These are phyloP conservation scores for Zelonia costaricensis DNA, from an alignment of 208 protist species.

Conservation along the genomic window DNA sequence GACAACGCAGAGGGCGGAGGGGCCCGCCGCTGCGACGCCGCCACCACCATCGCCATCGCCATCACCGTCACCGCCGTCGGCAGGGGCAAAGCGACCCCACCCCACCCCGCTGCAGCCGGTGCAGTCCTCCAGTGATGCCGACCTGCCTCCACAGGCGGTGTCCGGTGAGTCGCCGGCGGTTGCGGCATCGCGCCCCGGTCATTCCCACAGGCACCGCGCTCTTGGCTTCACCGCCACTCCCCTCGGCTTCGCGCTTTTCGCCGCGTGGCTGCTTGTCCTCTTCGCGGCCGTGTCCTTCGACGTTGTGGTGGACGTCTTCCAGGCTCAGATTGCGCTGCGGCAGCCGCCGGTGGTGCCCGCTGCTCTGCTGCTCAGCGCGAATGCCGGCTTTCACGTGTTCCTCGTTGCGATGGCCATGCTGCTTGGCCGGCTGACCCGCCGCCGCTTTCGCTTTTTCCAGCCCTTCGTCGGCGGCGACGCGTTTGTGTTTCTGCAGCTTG, in stretches of 20 bases:
- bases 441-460: conserved; percentile 61
- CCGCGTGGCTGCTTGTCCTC: conserved; percentile 45
- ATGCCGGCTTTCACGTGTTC: conserved; percentile 39
- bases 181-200: neutral
- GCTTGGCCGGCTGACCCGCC: conserved; percentile 38
- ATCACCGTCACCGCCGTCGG: too few relatives aligned
- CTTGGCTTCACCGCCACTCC: conserved; percentile 8
- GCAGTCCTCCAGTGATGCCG: too few relatives aligned
- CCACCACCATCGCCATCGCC: too few relatives aligned
- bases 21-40: too few relatives aligned
- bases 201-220: conserved; percentile 1
- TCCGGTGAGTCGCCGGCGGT: neutral
- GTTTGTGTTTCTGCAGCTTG: conserved; percentile 72
- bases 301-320: conserved; percentile 73
- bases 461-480: conserved; percentile 63
- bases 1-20: too few relatives aligned
- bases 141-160: neutral
- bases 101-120: too few relatives aligned
- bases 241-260: conserved; percentile 42
- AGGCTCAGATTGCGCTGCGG: conserved; percentile 25
- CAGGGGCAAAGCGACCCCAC: too few relatives aligned
- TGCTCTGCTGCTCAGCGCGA: conserved; percentile 30
- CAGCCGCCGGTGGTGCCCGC: conserved; percentile 45
- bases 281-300: conserved; percentile 44
- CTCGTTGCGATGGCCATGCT: conserved; percentile 35